Base-by-base conservation (phyloP, 2,329 filamentous ascomycete genomes). In the Lachnellula hyalina region DNA sequence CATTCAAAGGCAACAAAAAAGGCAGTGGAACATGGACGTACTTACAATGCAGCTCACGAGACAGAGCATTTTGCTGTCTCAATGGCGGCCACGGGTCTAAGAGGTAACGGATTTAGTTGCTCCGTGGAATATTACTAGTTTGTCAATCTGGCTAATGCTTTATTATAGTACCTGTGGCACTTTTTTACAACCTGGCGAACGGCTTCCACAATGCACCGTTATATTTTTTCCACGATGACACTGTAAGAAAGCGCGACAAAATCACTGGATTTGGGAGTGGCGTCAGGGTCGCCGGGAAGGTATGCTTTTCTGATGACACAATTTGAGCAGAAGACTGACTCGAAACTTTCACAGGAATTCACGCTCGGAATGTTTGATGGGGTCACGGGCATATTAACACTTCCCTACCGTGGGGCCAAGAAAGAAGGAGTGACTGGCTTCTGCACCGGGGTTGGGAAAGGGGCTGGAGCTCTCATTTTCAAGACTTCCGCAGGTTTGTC, bases 131-230 rank as follows among this genome's bases (percentile, higher is more conserved):
- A 8, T 25, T 19, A 25, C 7, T n/a, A 15, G 17, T 17, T n/a
- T n/a, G 6, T 41, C 12, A 8, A 19, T n/a, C 38, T 41, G 34
- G 9, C 23, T 51, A 28, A 28, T 7, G 34, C 45, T 17, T 21
- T 17, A 15, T 25, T 40, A 19, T 23, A 56, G 57, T 58, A 4
- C 64, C 66, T 11, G 59, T 64, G 40, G 57, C 59, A 54, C 79
- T 83, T 1, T 85, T 85, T 0, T 77, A 85, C 54, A 78, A 85
- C 57, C 69, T 87, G 2, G 82, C 82, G 0, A 83, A 87, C 62
- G 85, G 85, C 1, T 87, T 87, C 60, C 85, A 88, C 67, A 88
- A 88, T 59, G 84, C 83, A 0, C 85, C 85, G 0, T 78, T 83
- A 1, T 63, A 63, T 41, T 74, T 88, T 0, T 89, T 87, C 61